Conservation (phyloP, 495 filamentous ascomycete genomes). For the Neurospora sp. region DNA sequence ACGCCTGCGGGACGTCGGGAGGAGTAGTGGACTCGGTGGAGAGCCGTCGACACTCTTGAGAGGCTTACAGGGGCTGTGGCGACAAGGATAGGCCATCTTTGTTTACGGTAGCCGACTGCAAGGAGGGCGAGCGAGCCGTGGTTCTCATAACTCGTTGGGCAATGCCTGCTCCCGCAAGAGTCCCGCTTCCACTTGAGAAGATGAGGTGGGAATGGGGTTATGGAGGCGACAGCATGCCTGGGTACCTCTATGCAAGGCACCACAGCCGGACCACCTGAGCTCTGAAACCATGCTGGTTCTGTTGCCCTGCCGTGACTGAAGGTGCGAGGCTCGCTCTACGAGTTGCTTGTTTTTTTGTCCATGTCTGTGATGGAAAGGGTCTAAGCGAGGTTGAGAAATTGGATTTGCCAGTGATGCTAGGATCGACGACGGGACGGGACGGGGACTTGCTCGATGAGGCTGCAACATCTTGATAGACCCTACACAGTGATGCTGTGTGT, state of each 20-base stretch:
- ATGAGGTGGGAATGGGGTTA: neutral
- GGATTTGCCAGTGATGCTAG: neutral
- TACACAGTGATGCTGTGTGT: neutral
- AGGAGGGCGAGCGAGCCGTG: neutral
- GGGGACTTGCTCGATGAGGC: neutral
- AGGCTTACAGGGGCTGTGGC: neutral
- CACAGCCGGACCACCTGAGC: neutral
- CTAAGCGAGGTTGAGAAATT: neutral
- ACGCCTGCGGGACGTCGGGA: neutral
- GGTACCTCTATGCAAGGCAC: neutral
- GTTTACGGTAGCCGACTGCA: neutral
- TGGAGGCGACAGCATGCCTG: neutral
- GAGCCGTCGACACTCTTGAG: neutral
- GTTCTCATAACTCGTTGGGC: neutral
- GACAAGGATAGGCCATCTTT: neutral
- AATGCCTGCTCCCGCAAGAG: neutral
- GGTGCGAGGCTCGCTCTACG: neutral
- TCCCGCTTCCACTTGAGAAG: neutral
- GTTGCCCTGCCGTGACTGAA: neutral
- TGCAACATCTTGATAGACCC: neutral
- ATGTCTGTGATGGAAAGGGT: neutral
- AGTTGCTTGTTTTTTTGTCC: neutral
- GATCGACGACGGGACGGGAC: neutral
- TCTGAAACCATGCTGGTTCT: neutral
- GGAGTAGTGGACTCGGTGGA: neutral